phyloP scores from a whole-genome alignment of 192 early-diverging fungal species.

The Coemansia sp. region DNA sequence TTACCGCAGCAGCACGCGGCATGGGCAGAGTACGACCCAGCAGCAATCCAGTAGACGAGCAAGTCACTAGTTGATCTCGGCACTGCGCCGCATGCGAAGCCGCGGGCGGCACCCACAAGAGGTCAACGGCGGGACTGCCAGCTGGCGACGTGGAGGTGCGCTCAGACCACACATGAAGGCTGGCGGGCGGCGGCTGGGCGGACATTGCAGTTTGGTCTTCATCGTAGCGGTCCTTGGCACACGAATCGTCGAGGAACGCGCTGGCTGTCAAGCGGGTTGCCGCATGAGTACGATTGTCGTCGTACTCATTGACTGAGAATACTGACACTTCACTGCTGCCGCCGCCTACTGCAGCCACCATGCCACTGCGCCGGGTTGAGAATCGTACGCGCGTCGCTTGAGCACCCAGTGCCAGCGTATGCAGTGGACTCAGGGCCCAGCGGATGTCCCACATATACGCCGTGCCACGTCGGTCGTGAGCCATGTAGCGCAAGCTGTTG shows the following conservation, averaged over 20 bases:
- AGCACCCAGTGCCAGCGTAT: slow-evolving; percentile 19
- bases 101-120: slow-evolving; percentile 38
- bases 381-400: slow-evolving; percentile 18
- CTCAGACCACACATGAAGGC: slow-evolving; percentile 22
- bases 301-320: slow-evolving; percentile 26
- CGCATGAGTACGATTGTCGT: slow-evolving; percentile 2
- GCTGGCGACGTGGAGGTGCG: slow-evolving; percentile 6
- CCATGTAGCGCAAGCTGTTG: slow-evolving; percentile 43
- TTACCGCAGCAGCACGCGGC: slow-evolving; percentile 19
- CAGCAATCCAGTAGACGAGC: slow-evolving; percentile 14
- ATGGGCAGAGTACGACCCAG: slow-evolving; percentile 15
- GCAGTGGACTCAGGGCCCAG: slow-evolving; percentile 30
- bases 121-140: slow-evolving; percentile 12
- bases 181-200: slow-evolving; percentile 20
- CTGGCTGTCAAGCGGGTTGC: slow-evolving; percentile 10
- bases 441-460: slow-evolving; percentile 53
- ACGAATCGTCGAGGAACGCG: slow-evolving; percentile 27
- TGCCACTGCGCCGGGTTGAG: slow-evolving; percentile 34
- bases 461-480: slow-evolving; percentile 34
- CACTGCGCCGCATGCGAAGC: slow-evolving; percentile 15
- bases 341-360: slow-evolving; percentile 26
- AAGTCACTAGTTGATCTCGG: slow-evolving; percentile 27
- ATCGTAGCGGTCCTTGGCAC: slow-evolving; percentile 30
- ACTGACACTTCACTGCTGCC: slow-evolving; percentile 25
- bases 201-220: slow-evolving; percentile 18